phyloP scores from a whole-genome alignment of 768 basidiomycete species.

The Kwoniella sp. region DNA sequence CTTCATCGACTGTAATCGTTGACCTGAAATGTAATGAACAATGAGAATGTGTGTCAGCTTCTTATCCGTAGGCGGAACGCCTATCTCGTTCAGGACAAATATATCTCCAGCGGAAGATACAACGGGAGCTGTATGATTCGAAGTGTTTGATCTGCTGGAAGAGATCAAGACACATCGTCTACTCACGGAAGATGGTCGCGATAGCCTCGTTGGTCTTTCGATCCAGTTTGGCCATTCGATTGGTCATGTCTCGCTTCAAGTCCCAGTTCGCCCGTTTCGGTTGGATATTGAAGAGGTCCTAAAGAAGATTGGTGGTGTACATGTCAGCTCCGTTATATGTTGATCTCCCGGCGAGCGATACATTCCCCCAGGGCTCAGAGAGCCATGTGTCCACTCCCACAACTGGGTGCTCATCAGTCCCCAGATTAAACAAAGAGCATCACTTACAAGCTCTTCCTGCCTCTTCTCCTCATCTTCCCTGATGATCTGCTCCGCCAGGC shows the following conservation, averaged over 20 bases:
- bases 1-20: constrained; percentile 51
- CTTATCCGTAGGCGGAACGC: too few species aligned
- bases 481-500: constrained; percentile 81
- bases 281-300: constrained; percentile 66
- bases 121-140: background rate
- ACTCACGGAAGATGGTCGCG: constrained; percentile 87
- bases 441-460: constrained; percentile 80
- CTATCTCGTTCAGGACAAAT: background rate
- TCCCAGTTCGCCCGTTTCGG: constrained; percentile 77
- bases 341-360: too few species aligned
- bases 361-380: too few species aligned
- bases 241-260: constrained; percentile 77
- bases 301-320: too few species aligned
- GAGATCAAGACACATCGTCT: background rate
- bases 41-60: too few species aligned
- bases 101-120: background rate
- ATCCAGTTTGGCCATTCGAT: constrained; percentile 76
- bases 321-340: too few species aligned
- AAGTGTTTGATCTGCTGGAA: background rate
- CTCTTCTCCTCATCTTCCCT: constrained; percentile 81
- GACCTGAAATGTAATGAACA: constrained; percentile 43
- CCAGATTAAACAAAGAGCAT: too few species aligned
- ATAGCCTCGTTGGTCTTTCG: constrained; percentile 88
- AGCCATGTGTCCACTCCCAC: too few species aligned
- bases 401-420: too few species aligned